Base-by-base conservation (phyloP, 2,329 filamentous ascomycete species). In the Sporothrix inflata region DNA sequence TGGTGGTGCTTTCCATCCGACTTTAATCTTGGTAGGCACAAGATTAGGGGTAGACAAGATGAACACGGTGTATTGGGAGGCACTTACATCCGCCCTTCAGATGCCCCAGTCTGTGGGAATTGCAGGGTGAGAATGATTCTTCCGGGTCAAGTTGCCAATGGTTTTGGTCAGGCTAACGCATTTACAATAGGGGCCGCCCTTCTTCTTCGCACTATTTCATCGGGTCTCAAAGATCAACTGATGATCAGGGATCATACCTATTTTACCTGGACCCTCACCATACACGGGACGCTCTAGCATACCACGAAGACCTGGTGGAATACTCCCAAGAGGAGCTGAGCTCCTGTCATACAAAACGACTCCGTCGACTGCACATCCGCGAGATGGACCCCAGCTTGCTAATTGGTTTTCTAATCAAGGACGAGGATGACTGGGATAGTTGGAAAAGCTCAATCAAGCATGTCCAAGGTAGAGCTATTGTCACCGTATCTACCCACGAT, bases 381-480 rank as follows among this genome's bases (percentile, higher is more conserved):
- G 94, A 98, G 78, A 96, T 99, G 93, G 96, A 99, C 78, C 96
- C 96, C 0, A 98, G 94, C 78, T 99, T 99, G 96, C 84, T 99
- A 55, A 93, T 99, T 75, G 95, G 94, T 4, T 98, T 98, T 78
- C 83, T 99, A 47, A 94, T 99, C 74, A 88, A 87, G 53, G 89
- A 92, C 72, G 90, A 95, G 76, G 87, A 90, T 57, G 96, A 99
- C 76, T 98, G 95, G 91, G 83, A 87, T 51, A 87, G 89, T 70
- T 98, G 94, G 94, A 91, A 93, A 78, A 85, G 88, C 73, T 87
- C 89, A n/a, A 86, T 97, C 2, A 89, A 89, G 76, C 88, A 92
- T 76, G 89, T 92, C 9, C 89, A 92, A 76, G 92, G 93, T 27
- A 98, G 97, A 80, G 86, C 90, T 7, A 93, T 99, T 69, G 92